Base-by-base conservation (phyloP, 257 asterid genomes). In the Linderniella brevidens region DNA sequence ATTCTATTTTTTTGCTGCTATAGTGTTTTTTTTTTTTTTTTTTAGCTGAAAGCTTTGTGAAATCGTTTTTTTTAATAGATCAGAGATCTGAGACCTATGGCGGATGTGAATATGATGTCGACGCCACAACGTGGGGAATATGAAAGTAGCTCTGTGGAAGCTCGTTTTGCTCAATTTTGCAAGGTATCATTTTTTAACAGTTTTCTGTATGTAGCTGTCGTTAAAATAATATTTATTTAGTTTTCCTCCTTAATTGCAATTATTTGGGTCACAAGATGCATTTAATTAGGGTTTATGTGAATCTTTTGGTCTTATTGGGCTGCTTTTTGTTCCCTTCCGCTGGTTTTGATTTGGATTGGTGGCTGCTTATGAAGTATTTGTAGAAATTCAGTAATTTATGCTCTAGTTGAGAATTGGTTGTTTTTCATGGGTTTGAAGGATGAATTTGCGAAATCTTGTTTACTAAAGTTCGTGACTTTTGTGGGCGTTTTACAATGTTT, bases 91-190 rank as follows among this genome's bases (percentile, higher is more conserved):
- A 40, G 44, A 47, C 50, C 35, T 11, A 75, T 75, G 84, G 68
- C 68, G 35, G 84, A 75, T 56, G 64, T 60, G 15, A 58, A 49
- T 48, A 62, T 50, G 62, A 17, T 41, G 18, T 58, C 68, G 1
- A 63, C 63, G 60, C 68, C 74, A 53, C 53, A 62, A 17, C 67
- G 51, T 32, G 47, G 52, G 8, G 67, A 48, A 56, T 68, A 62
- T 13, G 72, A 61, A 51, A 62, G 55, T 56, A 37, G 65, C 58
- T 45, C 76, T 41, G 54, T 74, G 66, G 86, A 77, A 65, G 72
- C 73, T 64, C 84, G 94, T 42, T 86, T 86, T 49, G 46, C 65
- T 17, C 53, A 67, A 53, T 82, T 86, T 48, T 81, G 81, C 86
- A 71, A 79, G 96, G 96, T 75, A 19, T 41, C 25, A 47, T 20